Conservation (phyloP, 805 yeast species). For the Saccharomycopsis schoenii region DNA sequence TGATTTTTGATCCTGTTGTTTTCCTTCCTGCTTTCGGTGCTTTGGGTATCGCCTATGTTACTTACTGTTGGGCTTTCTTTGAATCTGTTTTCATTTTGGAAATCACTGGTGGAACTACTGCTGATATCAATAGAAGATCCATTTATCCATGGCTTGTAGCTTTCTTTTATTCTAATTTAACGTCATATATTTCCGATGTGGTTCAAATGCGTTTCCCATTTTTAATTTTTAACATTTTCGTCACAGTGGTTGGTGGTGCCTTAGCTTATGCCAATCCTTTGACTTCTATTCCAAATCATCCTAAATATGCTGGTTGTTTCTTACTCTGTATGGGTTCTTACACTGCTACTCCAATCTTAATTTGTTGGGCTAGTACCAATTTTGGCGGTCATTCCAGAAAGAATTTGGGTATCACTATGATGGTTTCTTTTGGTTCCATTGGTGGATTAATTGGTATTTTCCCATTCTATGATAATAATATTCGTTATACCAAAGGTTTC, state of each 20-base stretch:
- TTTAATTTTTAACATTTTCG: slow-evolving; percentile 25
- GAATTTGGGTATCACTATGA: slow-evolving; percentile 47
- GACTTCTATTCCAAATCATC: slow-evolving; percentile 20
- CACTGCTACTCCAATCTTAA: slow-evolving; percentile 55
- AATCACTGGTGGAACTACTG: slow-evolving; percentile 6
- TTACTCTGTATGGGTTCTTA: slow-evolving; percentile 44
- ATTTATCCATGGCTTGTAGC: slow-evolving; percentile 17
- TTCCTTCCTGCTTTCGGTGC: slow-evolving; percentile 12
- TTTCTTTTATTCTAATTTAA: slow-evolving; percentile 10
- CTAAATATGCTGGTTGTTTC: slow-evolving; percentile 56
- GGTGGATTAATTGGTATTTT: slow-evolving; percentile 35
- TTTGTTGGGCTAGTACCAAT: slow-evolving; percentile 43
- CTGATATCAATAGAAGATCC: slow-evolving; percentile 14
- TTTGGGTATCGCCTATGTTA: slow-evolving; percentile 14
- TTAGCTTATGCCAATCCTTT: slow-evolving; percentile 36
- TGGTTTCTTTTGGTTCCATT: slow-evolving; percentile 61
- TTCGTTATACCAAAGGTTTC: slow-evolving; percentile 11
- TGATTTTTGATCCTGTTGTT: slow-evolving; percentile 27
- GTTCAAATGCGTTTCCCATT: slow-evolving; percentile 35
- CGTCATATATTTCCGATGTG: slow-evolving; percentile 29
- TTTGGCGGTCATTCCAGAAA: slow-evolving; percentile 46
- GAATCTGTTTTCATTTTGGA: slow-evolving; percentile 13
- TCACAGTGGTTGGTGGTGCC: slow-evolving; percentile 45
- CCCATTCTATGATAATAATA: slow-evolving; percentile 6
- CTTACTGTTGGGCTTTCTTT: slow-evolving; percentile 17